Evolutionary conservation across 345 rosid genomes (phyloP), one percentile per base, ranked within the genome.

Genomic region (Populus ilicifolia): DNA sequence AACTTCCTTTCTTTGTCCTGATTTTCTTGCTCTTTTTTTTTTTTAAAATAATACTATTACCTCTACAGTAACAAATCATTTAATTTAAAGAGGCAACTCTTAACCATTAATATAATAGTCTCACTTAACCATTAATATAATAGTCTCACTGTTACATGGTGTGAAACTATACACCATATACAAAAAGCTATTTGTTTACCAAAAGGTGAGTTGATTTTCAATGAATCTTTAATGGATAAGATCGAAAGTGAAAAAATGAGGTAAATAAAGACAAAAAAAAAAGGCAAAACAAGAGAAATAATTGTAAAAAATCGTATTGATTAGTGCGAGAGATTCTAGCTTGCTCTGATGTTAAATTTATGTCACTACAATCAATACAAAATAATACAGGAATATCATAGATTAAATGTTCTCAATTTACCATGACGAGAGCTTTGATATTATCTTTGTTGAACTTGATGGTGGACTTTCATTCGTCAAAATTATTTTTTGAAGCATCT

Each of bases 391-490:
- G 17, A 16, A 13, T 10, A 12, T 10, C 21, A 65, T 30, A 29
- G 39, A 44, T 12, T 29, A 11, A 8, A 44, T 18, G 46, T 46
- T 36, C 11, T 11, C 4, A 33, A 33, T 33, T 25, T 77, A 81
- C 84, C 81, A 81, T 81, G 62, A 81, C 74, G 71, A 81, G 50
- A 29, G 81, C 81, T 65, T 81, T 81, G 75, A 81, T 81, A 72
- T 81, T 74, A 41, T 77, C 81, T 74, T 63, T 77, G 5, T 75
- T 81, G 68, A 81, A 67, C 77, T 39, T 77, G 61, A 81, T 8
- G 8, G 84, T 73, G 17, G 71, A 43, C 46, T 73, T 77, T 12
- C 54, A n/a, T 6, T 66, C 61, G 3, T 67, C 70, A 4, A 33
- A 33, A n/a, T 17, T 68, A n/a, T 20, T 54, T 46, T 8, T 44